phyloP scores from a whole-genome alignment of 148 eudicot species.

The Linanthus parryae region DNA sequence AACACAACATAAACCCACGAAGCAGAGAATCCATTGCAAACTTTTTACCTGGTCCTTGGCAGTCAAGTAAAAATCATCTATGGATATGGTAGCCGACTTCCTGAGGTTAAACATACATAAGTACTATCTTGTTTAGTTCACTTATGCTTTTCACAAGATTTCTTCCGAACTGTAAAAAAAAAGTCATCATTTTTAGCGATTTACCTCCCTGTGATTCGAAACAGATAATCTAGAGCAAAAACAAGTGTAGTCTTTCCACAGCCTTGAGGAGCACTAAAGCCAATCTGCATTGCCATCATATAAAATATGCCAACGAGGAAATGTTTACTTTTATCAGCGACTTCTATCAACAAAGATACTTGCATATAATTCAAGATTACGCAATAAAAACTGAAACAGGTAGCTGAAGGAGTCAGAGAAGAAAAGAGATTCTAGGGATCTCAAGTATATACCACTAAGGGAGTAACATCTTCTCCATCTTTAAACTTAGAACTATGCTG shows the following conservation, averaged over 20 bases:
- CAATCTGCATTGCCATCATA: conserved; percentile 61
- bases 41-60: conserved; percentile 75
- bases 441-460: conserved; percentile 61
- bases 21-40: conserved; percentile 9
- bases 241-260: conserved; percentile 98
- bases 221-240: conserved; percentile 79
- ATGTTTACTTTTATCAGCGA: too few relatives aligned
- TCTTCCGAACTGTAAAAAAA: conserved; percentile 16
- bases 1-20: conserved; percentile 10
- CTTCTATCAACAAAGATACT: too few relatives aligned
- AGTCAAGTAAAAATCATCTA: conserved; percentile 96
- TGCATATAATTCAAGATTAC: conserved; percentile 3
- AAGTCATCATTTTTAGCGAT: conserved; percentile 21
- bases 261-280: conserved; percentile 98
- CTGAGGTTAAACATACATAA: conserved; percentile 34
- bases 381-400: not conserved
- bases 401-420: not conserved
- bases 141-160: not conserved
- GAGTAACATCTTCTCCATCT: conserved; percentile 83
- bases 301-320: not conserved
- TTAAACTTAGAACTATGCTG: conserved; percentile 51
- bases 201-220: conserved; percentile 69
- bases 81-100: conserved; percentile 86
- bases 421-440: not conserved
- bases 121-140: conserved; percentile 3